Percentiles rank a stretch among this genome's conserved stretches.
phyloP scores from a whole-genome alignment of 2,329 filamentous ascomycete genomes.

The Metarhizium humberi region DNA sequence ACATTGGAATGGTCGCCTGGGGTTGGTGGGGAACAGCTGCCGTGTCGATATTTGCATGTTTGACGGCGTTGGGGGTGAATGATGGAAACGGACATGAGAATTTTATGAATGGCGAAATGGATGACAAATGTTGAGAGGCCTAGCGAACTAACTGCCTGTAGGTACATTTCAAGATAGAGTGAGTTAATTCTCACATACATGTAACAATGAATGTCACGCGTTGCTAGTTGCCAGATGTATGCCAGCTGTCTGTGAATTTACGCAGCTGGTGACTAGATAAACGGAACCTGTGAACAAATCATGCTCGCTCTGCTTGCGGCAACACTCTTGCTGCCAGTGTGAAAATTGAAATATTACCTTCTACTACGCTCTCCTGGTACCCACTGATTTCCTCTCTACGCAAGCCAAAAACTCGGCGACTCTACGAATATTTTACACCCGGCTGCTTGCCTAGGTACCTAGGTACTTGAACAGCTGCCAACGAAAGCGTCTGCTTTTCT shows the following conservation, averaged over 20 bases:
- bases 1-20: slow-evolving; percentile 35
- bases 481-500: too few relatives aligned
- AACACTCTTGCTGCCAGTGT: too few relatives aligned
- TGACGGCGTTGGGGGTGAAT: slow-evolving; percentile 49
- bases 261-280: background rate
- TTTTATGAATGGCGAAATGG: slow-evolving; percentile 37
- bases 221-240: background rate
- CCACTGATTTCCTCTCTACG: too few relatives aligned
- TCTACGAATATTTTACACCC: too few relatives aligned
- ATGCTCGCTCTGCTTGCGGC: too few relatives aligned
- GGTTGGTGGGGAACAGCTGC: slow-evolving; percentile 39
- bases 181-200: background rate
- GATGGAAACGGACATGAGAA: slow-evolving; percentile 58
- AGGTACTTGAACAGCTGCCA: too few relatives aligned
- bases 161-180: background rate
- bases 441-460: too few relatives aligned
- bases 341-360: too few relatives aligned
- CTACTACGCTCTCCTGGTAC: too few relatives aligned
- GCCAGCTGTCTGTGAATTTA: background rate
- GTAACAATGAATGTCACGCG: background rate
- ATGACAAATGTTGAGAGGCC: slow-evolving; percentile 7
- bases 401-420: too few relatives aligned
- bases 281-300: background rate
- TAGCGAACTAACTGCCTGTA: too few relatives aligned
- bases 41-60: slow-evolving; percentile 46